Conservation (phyloP, 805 yeast genomes). For the Lachancea meyersii region DNA sequence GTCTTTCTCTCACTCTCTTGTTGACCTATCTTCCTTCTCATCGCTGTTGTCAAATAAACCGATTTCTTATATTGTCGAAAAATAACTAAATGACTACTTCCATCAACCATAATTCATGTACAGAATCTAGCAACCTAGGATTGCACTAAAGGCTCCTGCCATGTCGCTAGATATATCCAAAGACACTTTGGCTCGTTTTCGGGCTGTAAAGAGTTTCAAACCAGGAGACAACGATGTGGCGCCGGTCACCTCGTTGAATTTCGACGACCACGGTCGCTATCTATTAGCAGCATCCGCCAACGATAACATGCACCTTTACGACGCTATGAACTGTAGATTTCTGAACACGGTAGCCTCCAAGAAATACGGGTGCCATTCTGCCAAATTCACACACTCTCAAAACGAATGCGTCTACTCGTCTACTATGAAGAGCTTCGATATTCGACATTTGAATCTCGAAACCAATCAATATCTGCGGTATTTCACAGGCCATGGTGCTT, state of each 20-base stretch:
- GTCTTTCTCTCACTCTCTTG: too few relatives aligned
- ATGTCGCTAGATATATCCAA: conserved; percentile 24
- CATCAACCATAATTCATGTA: not conserved
- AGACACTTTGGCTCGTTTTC: conserved; percentile 27
- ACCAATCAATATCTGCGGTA: conserved; percentile 78
- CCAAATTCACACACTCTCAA: conserved; percentile 72
- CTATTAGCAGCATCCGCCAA: conserved; percentile 72
- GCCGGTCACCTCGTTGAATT: conserved; percentile 64
- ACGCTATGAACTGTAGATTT: conserved; percentile 62
- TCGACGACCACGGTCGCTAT: conserved; percentile 77
- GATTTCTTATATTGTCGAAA: not conserved
- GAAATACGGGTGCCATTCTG: conserved; percentile 88
- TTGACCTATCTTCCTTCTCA: too few relatives aligned
- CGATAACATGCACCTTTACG: conserved; percentile 79
- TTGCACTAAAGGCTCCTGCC: not conserved
- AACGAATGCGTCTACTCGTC: conserved; percentile 76
- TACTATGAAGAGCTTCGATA: conserved; percentile 68
- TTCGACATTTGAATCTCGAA: conserved; percentile 69
- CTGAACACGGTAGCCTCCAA: conserved; percentile 68
- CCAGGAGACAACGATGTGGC: conserved; percentile 44
- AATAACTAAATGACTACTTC: not conserved
- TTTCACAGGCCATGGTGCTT: conserved; percentile 78
- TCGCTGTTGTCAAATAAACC: too few relatives aligned
- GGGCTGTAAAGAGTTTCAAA: conserved; percentile 45
- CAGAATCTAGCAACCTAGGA: not conserved